Conservation (phyloP, 768 basidiomycete species). For the Russula lepida region DNA sequence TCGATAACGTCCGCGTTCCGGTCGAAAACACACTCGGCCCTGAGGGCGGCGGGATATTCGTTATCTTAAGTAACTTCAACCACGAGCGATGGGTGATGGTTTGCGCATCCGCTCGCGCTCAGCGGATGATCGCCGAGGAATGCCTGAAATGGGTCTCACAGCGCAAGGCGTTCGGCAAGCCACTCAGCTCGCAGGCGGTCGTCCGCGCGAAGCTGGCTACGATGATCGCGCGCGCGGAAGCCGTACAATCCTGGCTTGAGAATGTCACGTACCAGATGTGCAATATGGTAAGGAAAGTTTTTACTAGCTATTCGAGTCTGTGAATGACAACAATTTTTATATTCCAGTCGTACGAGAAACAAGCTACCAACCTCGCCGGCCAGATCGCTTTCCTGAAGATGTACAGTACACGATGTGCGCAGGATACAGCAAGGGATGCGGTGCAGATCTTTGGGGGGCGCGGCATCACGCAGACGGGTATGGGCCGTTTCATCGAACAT, state of each 20-base stretch:
- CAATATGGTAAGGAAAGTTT: slow-evolving; percentile 48
- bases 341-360: slow-evolving; percentile 56
- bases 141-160: slow-evolving; percentile 73
- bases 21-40: slow-evolving; percentile 79
- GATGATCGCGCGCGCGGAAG: slow-evolving; percentile 83
- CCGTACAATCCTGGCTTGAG: slow-evolving; percentile 77
- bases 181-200: slow-evolving; percentile 73
- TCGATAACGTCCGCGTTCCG: slow-evolving; percentile 80
- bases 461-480: slow-evolving; percentile 78
- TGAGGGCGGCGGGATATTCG: slow-evolving; percentile 65
- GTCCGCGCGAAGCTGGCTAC: slow-evolving; percentile 81
- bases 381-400: slow-evolving; percentile 79
- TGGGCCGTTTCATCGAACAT: slow-evolving; percentile 72
- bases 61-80: slow-evolving; percentile 79
- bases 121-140: slow-evolving; percentile 69
- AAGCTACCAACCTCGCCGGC: slow-evolving; percentile 65
- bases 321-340: slow-evolving; percentile 17
- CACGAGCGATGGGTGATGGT: slow-evolving; percentile 94
- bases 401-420: slow-evolving; percentile 63
- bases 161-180: slow-evolving; percentile 89
- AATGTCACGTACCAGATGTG: slow-evolving; percentile 83
- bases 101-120: slow-evolving; percentile 54
- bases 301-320: neutral
- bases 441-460: slow-evolving; percentile 83
- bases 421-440: slow-evolving; percentile 73